A percentile compares a stretch with the other conserved stretches of the same genome.
These are phyloP conservation scores for Rhinocladiella mackenziei DNA, from an alignment of 2,329 filamentous ascomycete species.

Conservation along the genomic window DNA sequence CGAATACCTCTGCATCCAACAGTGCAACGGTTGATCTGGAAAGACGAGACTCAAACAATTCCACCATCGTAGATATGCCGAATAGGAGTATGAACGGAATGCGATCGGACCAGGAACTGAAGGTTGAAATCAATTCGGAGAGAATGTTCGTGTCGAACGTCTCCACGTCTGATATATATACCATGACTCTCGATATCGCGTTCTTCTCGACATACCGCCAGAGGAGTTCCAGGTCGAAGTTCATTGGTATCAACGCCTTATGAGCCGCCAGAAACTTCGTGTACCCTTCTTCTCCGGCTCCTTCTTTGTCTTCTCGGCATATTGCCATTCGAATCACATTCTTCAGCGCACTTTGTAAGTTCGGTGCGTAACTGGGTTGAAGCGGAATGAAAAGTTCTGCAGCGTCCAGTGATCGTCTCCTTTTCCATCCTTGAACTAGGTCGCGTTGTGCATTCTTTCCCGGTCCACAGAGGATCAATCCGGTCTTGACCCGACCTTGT, in stretches of 20 bases:
- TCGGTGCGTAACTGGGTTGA: conserved; percentile 44
- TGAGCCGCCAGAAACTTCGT: conserved; percentile 39
- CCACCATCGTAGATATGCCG: conserved; percentile 60
- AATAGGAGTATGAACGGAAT: conserved; percentile 59
- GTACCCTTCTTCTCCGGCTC: conserved; percentile 39
- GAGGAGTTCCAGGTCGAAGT: conserved; percentile 46
- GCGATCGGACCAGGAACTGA: conserved; percentile 58
- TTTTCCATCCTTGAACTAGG: conserved; percentile 12
- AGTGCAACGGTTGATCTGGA: conserved; percentile 50
- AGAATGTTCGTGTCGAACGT: conserved; percentile 45
- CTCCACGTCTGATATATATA: conserved; percentile 46
- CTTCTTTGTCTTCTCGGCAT: conserved; percentile 28
- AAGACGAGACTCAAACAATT: conserved; percentile 57
- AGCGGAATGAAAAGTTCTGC: conserved; percentile 37
- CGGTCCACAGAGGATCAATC: conserved; percentile 19
- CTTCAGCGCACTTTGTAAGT: conserved; percentile 45
- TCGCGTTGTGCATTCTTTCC: conserved; percentile 13
- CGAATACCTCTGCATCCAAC: conserved; percentile 54
- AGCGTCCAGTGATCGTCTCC: background rate
- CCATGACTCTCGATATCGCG: conserved; percentile 37
- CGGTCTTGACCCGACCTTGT: conserved; percentile 16
- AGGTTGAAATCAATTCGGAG: conserved; percentile 43
- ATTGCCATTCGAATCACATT: conserved; percentile 44
- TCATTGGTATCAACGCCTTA: conserved; percentile 40
- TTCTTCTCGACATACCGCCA: conserved; percentile 41